Evolutionary conservation across 441 rosid species (phyloP).

Genomic region (Iberis amara): DNA sequence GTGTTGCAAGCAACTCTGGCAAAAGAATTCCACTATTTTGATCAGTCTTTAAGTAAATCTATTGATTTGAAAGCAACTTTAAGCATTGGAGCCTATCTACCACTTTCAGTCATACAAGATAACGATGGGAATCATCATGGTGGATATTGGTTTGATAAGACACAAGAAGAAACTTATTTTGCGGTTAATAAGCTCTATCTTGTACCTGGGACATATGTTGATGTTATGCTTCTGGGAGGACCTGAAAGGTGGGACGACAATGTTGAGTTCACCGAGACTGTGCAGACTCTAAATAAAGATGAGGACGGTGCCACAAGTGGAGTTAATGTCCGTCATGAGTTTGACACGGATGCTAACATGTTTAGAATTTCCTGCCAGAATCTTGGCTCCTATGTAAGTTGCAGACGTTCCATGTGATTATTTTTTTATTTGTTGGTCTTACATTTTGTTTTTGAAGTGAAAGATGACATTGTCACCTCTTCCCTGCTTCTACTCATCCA

Average conservation of each 20-base stretch:
- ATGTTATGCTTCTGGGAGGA: slow-evolving; percentile 73
- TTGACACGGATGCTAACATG: slow-evolving; percentile 42
- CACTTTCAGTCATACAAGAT: slow-evolving; percentile 58
- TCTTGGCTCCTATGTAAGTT: slow-evolving; percentile 70
- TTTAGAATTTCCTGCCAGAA: slow-evolving; percentile 62
- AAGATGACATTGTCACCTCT: slow-evolving; percentile 26
- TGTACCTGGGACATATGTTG: slow-evolving; percentile 79
- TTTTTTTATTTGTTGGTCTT: slow-evolving; percentile 10
- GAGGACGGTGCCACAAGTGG: slow-evolving; percentile 33
- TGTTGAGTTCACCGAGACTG: slow-evolving; percentile 55
- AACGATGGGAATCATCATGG: slow-evolving; percentile 85
- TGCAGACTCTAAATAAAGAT: slow-evolving; percentile 43
- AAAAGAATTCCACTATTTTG: slow-evolving; percentile 54
- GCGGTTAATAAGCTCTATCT: slow-evolving; percentile 60
- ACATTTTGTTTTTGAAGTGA: background rate
- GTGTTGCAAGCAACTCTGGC: slow-evolving; percentile 69
- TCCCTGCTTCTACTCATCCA: slow-evolving; percentile 35
- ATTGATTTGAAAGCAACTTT: slow-evolving; percentile 62
- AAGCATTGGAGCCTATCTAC: slow-evolving; percentile 73
- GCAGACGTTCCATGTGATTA: slow-evolving; percentile 7
- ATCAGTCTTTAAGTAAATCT: slow-evolving; percentile 50
- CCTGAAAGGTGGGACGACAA: slow-evolving; percentile 77
- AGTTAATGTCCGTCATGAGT: slow-evolving; percentile 40
- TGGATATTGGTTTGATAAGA: slow-evolving; percentile 71
- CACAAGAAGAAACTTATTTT: slow-evolving; percentile 40